These are phyloP conservation scores for Russula ochroleuca DNA, from an alignment of 768 basidiomycete genomes.

Conservation along the genomic window DNA sequence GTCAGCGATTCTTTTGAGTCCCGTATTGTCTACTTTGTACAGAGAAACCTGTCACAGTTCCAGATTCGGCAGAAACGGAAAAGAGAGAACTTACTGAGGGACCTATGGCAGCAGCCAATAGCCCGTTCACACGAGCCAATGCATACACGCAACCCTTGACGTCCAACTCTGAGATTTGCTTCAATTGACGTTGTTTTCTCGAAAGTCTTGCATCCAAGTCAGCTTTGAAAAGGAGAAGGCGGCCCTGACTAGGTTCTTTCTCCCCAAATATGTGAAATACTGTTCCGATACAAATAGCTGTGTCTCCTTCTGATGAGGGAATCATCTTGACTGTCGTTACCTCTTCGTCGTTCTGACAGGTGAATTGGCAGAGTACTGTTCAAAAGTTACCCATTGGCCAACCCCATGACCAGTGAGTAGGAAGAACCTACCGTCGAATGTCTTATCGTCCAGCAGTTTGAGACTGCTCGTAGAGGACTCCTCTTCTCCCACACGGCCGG, in stretches of 20 bases:
- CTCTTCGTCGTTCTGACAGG: slow-evolving; percentile 54
- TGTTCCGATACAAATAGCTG: slow-evolving; percentile 41
- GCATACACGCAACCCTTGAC: slow-evolving; percentile 70
- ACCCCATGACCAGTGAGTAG: neutral
- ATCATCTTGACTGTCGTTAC: slow-evolving; percentile 48
- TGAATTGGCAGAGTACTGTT: slow-evolving; percentile 47
- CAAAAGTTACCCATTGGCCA: neutral
- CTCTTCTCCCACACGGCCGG: slow-evolving; percentile 50
- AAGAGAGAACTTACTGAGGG: slow-evolving; percentile 51
- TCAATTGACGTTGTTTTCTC: slow-evolving; percentile 28
- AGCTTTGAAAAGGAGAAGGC: slow-evolving; percentile 54
- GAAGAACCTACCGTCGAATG: slow-evolving; percentile 45
- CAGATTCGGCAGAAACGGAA: neutral
- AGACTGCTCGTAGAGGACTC: slow-evolving; percentile 52
- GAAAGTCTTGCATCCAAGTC: slow-evolving; percentile 29
- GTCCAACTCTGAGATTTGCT: slow-evolving; percentile 41
- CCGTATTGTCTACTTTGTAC: slow-evolving; percentile 43
- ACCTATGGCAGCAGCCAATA: slow-evolving; percentile 68
- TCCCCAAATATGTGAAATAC: slow-evolving; percentile 33
- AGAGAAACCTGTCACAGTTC: slow-evolving; percentile 28
- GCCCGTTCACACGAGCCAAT: slow-evolving; percentile 44
- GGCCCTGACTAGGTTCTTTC: slow-evolving; percentile 45
- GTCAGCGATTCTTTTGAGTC: slow-evolving; percentile 44
- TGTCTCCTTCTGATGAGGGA: slow-evolving; percentile 31
- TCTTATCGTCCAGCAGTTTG: slow-evolving; percentile 59